Evolutionary conservation across 139 green algal species (phyloP), one percentile per base, ranked within the genome.

Genomic region (Volvox reticuliferus): DNA sequence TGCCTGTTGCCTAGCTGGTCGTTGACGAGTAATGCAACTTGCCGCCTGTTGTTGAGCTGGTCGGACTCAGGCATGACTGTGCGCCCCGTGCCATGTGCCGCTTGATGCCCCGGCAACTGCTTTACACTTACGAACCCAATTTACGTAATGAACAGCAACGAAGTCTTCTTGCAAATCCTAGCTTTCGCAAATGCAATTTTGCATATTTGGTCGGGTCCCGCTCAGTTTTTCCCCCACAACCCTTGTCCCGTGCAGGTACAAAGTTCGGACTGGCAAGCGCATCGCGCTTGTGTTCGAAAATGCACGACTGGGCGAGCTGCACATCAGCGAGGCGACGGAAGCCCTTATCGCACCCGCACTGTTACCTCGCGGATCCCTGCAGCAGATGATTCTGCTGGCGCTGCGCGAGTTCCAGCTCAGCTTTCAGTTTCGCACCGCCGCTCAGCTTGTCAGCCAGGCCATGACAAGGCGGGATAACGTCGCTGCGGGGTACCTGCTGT

Each of bases 341-440:
- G 80, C 90, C 2, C 80, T 95, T 19, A 71, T 96, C 12, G 94
- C 94, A 0, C 93, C 94, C 21, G 94, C 94, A 5, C 37, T 95
- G 76, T 91, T 96, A 86, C 94, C 94, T 16, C 87, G 94, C 37
- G 86, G 80, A 73, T 90, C 80, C 33, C 28, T 94, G 73, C 92
- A 96, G 44, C 93, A 95, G 62, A 78, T 77, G 91, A 62, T 94
- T 76, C 85, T 96, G 82, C 89, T 95, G 26, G 93, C 89, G n/a
- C 81, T 96, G 18, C 55, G 35, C 24, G 91, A 94, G 88, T 91
- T 93, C 73, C 75, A 83, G 44, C 36, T 94, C 44, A 63, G n/a
- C 2, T 93, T 96, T 37, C 89, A 91, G 3, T 96, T 96, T 82
- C 88, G 88, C 16, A 94, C 89, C 35, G 91, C 91, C 3, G 84